Base-by-base conservation (phyloP, 768 basidiomycete genomes). In the Trametes villosa region DNA sequence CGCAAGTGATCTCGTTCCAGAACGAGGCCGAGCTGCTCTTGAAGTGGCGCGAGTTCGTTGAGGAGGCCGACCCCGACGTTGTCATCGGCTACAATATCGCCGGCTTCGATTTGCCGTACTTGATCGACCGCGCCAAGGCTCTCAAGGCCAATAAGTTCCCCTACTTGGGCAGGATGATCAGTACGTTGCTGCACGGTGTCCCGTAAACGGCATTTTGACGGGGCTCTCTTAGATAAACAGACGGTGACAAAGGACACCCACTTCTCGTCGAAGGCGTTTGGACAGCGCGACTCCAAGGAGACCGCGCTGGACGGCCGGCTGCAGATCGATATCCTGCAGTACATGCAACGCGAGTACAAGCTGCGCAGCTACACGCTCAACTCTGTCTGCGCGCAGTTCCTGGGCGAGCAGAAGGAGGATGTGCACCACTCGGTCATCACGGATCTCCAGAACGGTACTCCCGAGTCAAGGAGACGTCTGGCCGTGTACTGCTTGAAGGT, bases 401-500 rank as follows among this genome's bases (percentile, higher is more conserved):
- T 99, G 4, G 96, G 95, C 29, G 97, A 99, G 74, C 97, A 99
- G 74, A 99, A 99, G 73, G 97, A 99, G 73, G 97, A 99, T 65
- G 97, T 99, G 20, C 97, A 98, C 69, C 88, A 98, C 71, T 98
- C 96, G 1, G 94, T 97, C 64, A 99, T 99, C 68, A 98, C 97
- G 0, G 96, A 98, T 50, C 76, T 99, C 45, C 97, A 99, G 74
- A 98, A 98, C 68, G 96, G 96, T 67, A 96, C 92, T 0, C 83
- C 95, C 0, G 96, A 99, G 73, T 95, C 94, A 2, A 77, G 97
- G 47, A 81, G 97, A 40, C 88, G 97, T 46, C 76, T 98, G 57
- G 97, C 97, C 2, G 94, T 99, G 12, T 99, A 99, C 75, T 99
- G 97, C 78, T 76, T 99, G 69, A 99, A 99, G 86, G 96, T 92